Evolutionary conservation across 768 basidiomycete species (phyloP), one percentile per base, ranked within the genome.

Genomic region (Leccinum uliginosum): DNA sequence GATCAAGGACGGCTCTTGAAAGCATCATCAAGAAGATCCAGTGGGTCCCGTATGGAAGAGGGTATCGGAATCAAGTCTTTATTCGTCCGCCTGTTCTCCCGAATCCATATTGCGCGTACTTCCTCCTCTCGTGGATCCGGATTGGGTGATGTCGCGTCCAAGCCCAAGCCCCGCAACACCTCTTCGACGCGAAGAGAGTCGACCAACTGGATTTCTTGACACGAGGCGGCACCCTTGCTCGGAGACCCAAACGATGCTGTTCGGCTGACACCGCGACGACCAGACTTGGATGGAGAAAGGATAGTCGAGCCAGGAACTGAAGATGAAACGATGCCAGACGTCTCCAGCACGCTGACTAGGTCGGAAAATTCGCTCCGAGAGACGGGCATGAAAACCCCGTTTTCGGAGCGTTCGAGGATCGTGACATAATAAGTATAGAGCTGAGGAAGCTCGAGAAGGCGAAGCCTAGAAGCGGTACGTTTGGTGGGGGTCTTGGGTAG

Each of bases 361-460:
- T 93, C 91, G 0, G 78, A 74, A 60, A 93, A 91, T 63, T 92
- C 90, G 66, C 82, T 88, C 9, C 87, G 78, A 10, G 86, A 88
- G 2, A 87, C 88, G 3, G 86, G 77, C 3, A 79, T 73, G 59
- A 90, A 86, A 5, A 82, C 67, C 15, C 78, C 80, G 15, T 72
- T 74, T 21, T 82, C 82, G 11, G 78, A 75, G 32, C 86, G 80
- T 15, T 76, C 75, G 9, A 93, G 80, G 48, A 89, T 72, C 3
- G 75, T 65, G 35, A 73, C 67, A 62, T 93, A 92, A 68, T 84
- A 90, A 0, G 78, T 64, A 56, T 91, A 82, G 19, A 93, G 73
- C 19, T 83, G 82, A 10, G 78, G 74, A 10, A 81, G 75, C 43
- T 91, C 87, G 47, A 89, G 75, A 21, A 72, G 75, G 6, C 78